phyloP scores from a whole-genome alignment of 2,329 filamentous ascomycete species.

The Lecanicillium sp. region DNA sequence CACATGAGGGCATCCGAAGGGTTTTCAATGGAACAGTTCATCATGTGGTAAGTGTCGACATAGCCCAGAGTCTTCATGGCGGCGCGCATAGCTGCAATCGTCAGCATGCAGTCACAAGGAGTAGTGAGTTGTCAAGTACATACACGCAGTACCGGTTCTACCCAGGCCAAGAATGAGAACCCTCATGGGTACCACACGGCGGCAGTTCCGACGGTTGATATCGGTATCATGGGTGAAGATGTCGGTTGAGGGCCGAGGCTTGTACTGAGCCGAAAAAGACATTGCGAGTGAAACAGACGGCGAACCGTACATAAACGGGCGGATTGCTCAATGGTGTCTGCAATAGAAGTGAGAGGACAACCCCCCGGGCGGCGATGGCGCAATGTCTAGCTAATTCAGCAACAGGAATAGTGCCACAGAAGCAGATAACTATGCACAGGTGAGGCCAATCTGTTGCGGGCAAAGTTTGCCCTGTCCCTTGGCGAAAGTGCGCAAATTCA shows the following conservation, averaged over 20 bases:
- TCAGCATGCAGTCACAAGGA: neutral
- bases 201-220: slow-evolving; percentile 60
- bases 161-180: slow-evolving; percentile 64
- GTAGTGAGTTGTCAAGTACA: slow-evolving; percentile 22
- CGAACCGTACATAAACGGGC: neutral
- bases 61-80: slow-evolving; percentile 63
- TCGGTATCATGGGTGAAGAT: slow-evolving; percentile 61
- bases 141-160: slow-evolving; percentile 65
- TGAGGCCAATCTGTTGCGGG: no score
- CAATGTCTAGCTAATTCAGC: no score
- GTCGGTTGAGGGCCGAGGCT: slow-evolving; percentile 43
- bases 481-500: neutral
- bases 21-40: slow-evolving; percentile 61
- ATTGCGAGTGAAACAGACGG: slow-evolving; percentile 16
- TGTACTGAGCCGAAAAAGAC: slow-evolving; percentile 26
- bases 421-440: neutral
- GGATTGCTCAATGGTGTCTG: no score
- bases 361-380: no score
- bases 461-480: neutral
- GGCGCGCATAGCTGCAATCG: slow-evolving; percentile 49
- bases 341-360: no score
- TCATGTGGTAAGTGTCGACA: slow-evolving; percentile 67
- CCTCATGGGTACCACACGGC: slow-evolving; percentile 64
- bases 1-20: slow-evolving; percentile 57
- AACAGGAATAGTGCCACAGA: neutral